A percentile compares a stretch with the other conserved stretches of the same genome.
Evolutionary conservation across 352 stramenopile genomes (phyloP).

Genomic region (Phytophthora pseudosyringae): DNA sequence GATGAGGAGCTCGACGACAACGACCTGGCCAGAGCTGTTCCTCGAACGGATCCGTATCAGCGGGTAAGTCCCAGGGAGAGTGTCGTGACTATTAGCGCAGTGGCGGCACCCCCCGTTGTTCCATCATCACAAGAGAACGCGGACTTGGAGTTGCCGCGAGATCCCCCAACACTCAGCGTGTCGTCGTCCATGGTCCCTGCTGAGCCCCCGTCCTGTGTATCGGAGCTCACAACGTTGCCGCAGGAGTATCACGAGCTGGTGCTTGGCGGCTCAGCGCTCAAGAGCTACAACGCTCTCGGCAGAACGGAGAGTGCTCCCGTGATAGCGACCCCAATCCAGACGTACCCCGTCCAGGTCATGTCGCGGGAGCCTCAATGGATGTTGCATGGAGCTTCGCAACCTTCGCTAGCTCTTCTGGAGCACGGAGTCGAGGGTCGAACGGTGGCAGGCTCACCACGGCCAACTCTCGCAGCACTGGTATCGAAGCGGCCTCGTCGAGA

Average conservation of each 20-base stretch:
- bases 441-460: slow-evolving; percentile 21
- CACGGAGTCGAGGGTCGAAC: slow-evolving; percentile 31
- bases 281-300: slow-evolving; percentile 13
- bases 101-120: not conserved
- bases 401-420: slow-evolving; percentile 18
- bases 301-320: slow-evolving; percentile 22
- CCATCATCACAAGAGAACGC: not conserved
- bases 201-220: slow-evolving; percentile 25
- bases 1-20: slow-evolving; percentile 30
- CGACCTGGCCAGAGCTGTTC: slow-evolving; percentile 26
- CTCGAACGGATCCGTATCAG: not conserved
- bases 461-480: slow-evolving; percentile 11
- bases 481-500: slow-evolving; percentile 21
- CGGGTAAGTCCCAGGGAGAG: not conserved
- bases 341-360: not conserved
- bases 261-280: slow-evolving; percentile 22
- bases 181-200: slow-evolving; percentile 9
- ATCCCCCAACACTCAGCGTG: slow-evolving; percentile 10
- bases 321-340: not conserved
- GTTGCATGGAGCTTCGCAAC: slow-evolving; percentile 10
- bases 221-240: slow-evolving; percentile 33
- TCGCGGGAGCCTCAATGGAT: slow-evolving; percentile 13
- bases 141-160: not conserved
- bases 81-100: not conserved
- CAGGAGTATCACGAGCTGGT: slow-evolving; percentile 36